Conservation (phyloP, 805 yeast genomes). For the Sporopachydermia lactativora region DNA sequence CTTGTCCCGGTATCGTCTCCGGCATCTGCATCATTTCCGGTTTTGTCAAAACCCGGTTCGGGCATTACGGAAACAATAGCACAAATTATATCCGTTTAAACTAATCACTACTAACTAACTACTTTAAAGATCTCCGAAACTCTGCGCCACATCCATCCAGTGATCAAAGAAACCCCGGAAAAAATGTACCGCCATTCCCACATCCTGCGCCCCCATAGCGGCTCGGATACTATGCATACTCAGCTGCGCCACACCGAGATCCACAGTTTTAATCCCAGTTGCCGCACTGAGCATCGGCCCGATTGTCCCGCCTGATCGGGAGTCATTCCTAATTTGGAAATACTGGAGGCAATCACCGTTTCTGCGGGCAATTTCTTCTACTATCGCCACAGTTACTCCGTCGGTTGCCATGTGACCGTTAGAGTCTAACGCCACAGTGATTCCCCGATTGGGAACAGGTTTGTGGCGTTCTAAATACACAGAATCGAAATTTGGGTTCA, state of each 20-base stretch:
- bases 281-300: conserved; percentile 40
- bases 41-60: too few relatives aligned
- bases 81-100: too few relatives aligned
- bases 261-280: conserved; percentile 34
- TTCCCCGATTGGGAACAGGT: conserved; percentile 68
- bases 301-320: conserved; percentile 80
- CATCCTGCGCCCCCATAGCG: conserved; percentile 62
- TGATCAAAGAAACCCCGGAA: conserved; percentile 53
- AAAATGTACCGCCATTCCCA: conserved; percentile 59
- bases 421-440: conserved; percentile 58
- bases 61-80: too few relatives aligned
- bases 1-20: too few relatives aligned
- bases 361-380: conserved; percentile 51
- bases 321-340: conserved; percentile 78
- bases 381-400: conserved; percentile 52
- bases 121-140: conserved; percentile 37
- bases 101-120: too few relatives aligned
- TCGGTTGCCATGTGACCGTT: conserved; percentile 81
- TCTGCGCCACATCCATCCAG: conserved; percentile 49
- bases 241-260: conserved; percentile 70
- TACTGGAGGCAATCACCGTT: conserved; percentile 59
- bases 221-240: conserved; percentile 85
- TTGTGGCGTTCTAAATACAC: conserved; percentile 67
- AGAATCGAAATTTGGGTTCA: conserved; percentile 61
- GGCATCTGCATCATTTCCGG: too few relatives aligned